Evolutionary conservation across 2,329 filamentous ascomycete species (phyloP), one percentile per base, ranked within the genome.

Genomic region (Trichoderma koningiopsis): DNA sequence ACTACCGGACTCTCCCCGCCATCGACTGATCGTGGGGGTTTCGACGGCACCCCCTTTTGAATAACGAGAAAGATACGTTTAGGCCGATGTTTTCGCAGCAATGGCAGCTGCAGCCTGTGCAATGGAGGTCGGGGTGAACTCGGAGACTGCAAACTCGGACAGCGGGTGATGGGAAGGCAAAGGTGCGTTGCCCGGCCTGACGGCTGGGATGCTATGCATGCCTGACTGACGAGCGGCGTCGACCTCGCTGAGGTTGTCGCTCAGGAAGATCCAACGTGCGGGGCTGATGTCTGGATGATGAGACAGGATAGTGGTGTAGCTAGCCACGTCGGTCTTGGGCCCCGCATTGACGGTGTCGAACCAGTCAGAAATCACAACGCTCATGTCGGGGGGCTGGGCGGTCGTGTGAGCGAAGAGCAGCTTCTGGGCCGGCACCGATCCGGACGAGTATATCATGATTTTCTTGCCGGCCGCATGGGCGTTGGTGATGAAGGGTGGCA

Each of bases 311-410:
- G 83, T 87, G 73, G 81, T 78, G 80, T 95, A 96, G 77, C 92
- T 94, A 27, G 77, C 79, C 49, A 80, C 77, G 74, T 93, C 87
- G 57, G 85, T 87, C 83, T 96, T 96, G 68, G 87, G 84, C 1
- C 92, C 92, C 37, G 92, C 92, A 77, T 92, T 95, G 70, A 92
- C 87, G 4, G 92, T 95, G 78, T 96, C 92, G 76, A 93, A 95
- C 84, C 89, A 93, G 73, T 85, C 89, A 56, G 82, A 83, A 70
- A 93, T 85, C 68, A 87, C 78, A 1, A 81, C 80, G 4, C 83
- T 86, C 74, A 92, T 78, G 76, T 93, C 88, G n/a, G 84, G 81
- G 22, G 84, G 83, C 70, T 85, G 80, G 8, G 86, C 83, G 71
- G 87, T 82, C 53, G 88, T 89, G 76, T 94, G 88, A 70, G 85